Conservation (phyloP, 495 filamentous ascomycete species). For the Melanomma pulvis-pyrius region DNA sequence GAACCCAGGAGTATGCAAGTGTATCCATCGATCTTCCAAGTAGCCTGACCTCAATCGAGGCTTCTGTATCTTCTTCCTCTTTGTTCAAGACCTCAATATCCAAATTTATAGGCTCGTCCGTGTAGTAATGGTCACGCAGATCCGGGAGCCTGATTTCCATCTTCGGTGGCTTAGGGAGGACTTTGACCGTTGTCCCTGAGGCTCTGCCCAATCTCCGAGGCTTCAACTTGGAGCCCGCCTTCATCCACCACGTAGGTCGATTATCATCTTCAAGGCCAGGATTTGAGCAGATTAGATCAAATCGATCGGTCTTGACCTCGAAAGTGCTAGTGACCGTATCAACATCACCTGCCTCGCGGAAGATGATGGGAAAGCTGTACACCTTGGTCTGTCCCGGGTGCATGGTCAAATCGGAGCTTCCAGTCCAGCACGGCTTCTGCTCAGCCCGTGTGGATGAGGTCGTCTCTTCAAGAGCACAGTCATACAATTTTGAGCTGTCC, state of each 20-base stretch:
- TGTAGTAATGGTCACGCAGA: constrained; percentile 73
- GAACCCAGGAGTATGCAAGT: constrained; percentile 53
- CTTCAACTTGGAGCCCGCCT: constrained; percentile 19
- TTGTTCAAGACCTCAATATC: constrained; percentile 74
- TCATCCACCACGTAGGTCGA: constrained; percentile 35
- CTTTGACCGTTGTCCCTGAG: constrained; percentile 59
- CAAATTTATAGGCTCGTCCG: constrained; percentile 72
- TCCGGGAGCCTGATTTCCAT: constrained; percentile 70
- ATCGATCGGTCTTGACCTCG: constrained; percentile 62
- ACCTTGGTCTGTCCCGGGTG: constrained; percentile 68
- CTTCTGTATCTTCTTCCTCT: constrained; percentile 77
- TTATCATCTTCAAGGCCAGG: constrained; percentile 52
- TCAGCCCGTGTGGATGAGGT: constrained; percentile 7
- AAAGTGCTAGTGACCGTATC: constrained; percentile 67
- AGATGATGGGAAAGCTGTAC: constrained; percentile 69
- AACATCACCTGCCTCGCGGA: constrained; percentile 80
- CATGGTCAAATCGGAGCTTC: constrained; percentile 68
- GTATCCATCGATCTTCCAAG: constrained; percentile 61
- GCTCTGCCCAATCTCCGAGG: constrained; percentile 54
- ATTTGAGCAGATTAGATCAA: constrained; percentile 67
- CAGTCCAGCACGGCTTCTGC: constrained; percentile 48
- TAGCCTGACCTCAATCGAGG: constrained; percentile 67
- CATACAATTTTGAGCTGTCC: constrained; percentile 1
- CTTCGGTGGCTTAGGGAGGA: constrained; percentile 90
- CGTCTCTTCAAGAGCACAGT: constrained; percentile 28